These are phyloP conservation scores for Aspergillus haitiensis DNA, from an alignment of 495 filamentous ascomycete species.

Conservation along the genomic window DNA sequence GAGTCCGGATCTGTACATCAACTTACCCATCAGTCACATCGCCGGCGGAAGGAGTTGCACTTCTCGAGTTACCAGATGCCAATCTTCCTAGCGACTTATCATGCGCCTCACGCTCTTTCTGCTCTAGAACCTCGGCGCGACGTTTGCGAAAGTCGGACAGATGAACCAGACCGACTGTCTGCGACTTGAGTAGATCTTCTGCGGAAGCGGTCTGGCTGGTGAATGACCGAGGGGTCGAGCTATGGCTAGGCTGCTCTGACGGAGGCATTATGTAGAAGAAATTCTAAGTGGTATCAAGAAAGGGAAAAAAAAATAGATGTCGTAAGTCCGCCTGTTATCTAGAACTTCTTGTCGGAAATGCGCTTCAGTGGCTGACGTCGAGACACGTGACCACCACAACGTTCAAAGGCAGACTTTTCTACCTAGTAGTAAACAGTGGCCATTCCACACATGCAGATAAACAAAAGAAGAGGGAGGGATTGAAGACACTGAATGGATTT, in stretches of 20 bases:
- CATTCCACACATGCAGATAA: neutral
- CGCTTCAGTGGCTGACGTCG: constrained; percentile 13
- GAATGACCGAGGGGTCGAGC: constrained; percentile 58
- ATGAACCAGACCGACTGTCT: constrained; percentile 90
- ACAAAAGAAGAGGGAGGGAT: neutral
- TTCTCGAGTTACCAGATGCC: constrained; percentile 49
- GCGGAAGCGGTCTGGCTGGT: constrained; percentile 76
- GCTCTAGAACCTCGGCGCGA: constrained; percentile 89
- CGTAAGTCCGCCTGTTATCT: neutral
- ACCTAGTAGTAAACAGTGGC: neutral
- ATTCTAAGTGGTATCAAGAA: neutral
- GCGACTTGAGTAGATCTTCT: constrained; percentile 85
- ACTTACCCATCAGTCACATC: constrained; percentile 56
- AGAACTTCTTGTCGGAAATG: constrained; percentile 1
- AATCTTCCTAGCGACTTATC: constrained; percentile 55
- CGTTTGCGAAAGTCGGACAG: constrained; percentile 96
- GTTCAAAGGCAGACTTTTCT: no score
- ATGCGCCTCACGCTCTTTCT: constrained; percentile 80
- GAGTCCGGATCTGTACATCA: constrained; percentile 20
- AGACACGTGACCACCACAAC: constrained; percentile 16
- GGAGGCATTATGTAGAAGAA: constrained; percentile 32
- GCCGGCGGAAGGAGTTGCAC: constrained; percentile 54
- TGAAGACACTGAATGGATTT: no score
- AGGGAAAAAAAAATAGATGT: neutral
- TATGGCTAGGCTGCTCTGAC: constrained; percentile 38